Evolutionary conservation across 192 early-diverging fungal species (phyloP), one percentile per base, ranked within the genome.

Genomic region (Coemansia sp.): DNA sequence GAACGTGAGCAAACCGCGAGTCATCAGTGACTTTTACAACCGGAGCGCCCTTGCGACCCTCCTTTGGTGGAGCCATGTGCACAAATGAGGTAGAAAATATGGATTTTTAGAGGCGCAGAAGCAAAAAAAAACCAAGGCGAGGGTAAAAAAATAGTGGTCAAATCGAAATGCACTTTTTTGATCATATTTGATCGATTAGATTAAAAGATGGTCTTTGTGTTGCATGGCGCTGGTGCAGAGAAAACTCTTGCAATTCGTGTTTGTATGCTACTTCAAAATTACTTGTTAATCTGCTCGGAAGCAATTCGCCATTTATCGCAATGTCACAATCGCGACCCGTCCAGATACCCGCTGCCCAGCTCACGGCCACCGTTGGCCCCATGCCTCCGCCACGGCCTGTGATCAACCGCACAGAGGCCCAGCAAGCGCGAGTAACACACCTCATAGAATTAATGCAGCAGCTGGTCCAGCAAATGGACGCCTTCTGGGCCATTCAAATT

Each of bases 1-100:
- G 89, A 18, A 94, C 86, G 67, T 87, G 87, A 4, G 83, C 63
- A 71, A 97, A 97, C 51, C 95, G 88, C 42, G 87, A 66, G 74
- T 96, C 95, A 5, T 66, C 48, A 11, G 84, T 84, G 28, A 85
- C 40, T 75, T 76, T 77, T 69, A 77, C 71, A 59, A 70, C 67
- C 11, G 82, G 69, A 67, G 62, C 13, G 31, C 59, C 31, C 31
- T 56, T 33, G 38, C 53, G 21, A 45, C 51, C 51, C 16, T 64
- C 31, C 10, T 68, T 66, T 67, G 61, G 45, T 43, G 71, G 51
- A 59, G 71, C 65, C 84, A 82, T 82, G 77, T 82, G 3, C 14
- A 24, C 11, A 51, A 26, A 45, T 20, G 18, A 45, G 18, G 18
- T 42, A 37, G n/a, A 60, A 46, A 35, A 61, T 62, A 16, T 1